Evolutionary conservation across 441 rosid genomes (phyloP), one percentile per base, ranked within the genome.

Genomic region (Omphalea diandra): DNA sequence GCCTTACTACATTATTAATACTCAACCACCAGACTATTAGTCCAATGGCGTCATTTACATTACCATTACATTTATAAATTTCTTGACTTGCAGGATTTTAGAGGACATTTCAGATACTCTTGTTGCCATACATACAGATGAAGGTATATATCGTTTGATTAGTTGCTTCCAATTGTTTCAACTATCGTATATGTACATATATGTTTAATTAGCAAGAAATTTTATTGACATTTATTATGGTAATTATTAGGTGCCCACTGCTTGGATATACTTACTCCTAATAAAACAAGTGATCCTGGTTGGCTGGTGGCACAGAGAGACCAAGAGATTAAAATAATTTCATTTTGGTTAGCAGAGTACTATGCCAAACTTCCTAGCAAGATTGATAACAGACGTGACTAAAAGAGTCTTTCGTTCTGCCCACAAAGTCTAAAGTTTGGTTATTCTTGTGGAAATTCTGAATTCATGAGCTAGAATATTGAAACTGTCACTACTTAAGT

Each of bases 61-160:
- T n/a, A n/a, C n/a, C n/a, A n/a, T n/a, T n/a, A n/a, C n/a, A n/a
- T n/a, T n/a, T n/a, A n/a, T n/a, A n/a, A 47, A 47, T 63, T 27
- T 56, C 5, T 12, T 4, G 41, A 24, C 3, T n/a, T 22, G 6
- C 75, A 79, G 83, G 27, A 66, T 80, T 33, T 36, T 75, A 22
- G 32, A 80, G 69, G 61, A 77, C 40, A 80, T 77, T 41, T 75
- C 79, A 10, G 74, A 69, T 29, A 80, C 27, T 10, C 40, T 80
- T 46, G 66, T 80, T 3, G 83, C 79, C 4, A 5, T 77, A 17
- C 31, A 64, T 43, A 77, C 83, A 22, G 29, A 63, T 18, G 46
- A 77, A 63, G 80, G 83, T 80, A 70, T 15, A 5, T n/a, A n/a
- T n/a, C n/a, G n/a, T n/a, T n/a, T n/a, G n/a, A n/a, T n/a, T n/a